phyloP scores from a whole-genome alignment of 2,329 filamentous ascomycete species.

The Sporothrix brunneoviolacea region DNA sequence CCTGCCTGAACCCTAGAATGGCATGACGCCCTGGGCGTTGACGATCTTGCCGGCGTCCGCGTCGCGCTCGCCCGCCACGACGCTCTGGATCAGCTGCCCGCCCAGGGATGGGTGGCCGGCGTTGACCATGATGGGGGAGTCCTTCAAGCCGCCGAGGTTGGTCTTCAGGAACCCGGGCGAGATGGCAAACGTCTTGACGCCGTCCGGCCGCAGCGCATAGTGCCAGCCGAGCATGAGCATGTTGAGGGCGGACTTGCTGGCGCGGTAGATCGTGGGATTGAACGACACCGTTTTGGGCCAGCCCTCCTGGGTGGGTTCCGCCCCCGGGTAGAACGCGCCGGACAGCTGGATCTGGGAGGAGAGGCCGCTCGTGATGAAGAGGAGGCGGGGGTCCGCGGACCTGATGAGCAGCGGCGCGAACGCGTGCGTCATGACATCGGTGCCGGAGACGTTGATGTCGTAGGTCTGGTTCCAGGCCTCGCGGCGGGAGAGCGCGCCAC shows the following conservation, averaged over 20 bases:
- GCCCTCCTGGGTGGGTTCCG: conserved; percentile 22
- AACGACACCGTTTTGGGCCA: conserved; percentile 32
- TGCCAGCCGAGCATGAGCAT: conserved; percentile 42
- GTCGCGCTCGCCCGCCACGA: conserved; percentile 35
- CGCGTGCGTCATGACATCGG: conserved; percentile 33
- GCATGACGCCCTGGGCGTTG: not conserved
- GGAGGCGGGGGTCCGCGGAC: conserved; percentile 36
- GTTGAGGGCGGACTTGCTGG: conserved; percentile 35
- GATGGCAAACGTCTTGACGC: conserved; percentile 43
- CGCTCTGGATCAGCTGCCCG: conserved; percentile 30
- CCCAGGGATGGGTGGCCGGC: conserved; percentile 20
- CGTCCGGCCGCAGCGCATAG: conserved; percentile 37
- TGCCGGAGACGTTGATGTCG: conserved; percentile 45
- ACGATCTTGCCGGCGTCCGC: conserved; percentile 7
- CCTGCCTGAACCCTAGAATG: no score
- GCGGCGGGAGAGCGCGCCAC: conserved; percentile 29
- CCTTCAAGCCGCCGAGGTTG: conserved; percentile 29
- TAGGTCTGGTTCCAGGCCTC: conserved; percentile 39
- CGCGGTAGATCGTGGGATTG: not conserved
- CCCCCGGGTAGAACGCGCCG: not conserved
- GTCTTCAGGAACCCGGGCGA: conserved; percentile 44
- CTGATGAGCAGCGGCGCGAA: conserved; percentile 39
- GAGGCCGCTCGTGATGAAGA: conserved; percentile 43
- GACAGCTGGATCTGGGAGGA: conserved; percentile 28
- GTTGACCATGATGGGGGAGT: conserved; percentile 18